Percentiles rank a stretch among this genome's conserved stretches.
These are phyloP conservation scores for Chrysochromulina parva DNA, from an alignment of 78 protist genomes.

Conservation along the genomic window DNA sequence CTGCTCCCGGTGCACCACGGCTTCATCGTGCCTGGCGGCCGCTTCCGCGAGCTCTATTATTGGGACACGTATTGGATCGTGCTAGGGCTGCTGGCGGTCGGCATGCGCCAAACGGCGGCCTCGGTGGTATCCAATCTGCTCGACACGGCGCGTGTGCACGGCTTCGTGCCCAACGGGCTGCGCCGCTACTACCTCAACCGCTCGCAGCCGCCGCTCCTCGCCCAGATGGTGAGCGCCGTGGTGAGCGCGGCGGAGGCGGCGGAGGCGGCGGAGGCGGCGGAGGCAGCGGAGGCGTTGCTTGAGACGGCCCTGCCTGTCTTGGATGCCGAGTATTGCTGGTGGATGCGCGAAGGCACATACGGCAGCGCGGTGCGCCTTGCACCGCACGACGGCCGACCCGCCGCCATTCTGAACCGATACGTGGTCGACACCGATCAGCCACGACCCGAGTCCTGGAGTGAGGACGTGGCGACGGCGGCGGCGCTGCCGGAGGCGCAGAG, in stretches of 20 bases:
- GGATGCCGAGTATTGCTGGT: conserved; percentile 63
- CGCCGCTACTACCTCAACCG: conserved; percentile 67
- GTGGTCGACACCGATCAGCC: neutral
- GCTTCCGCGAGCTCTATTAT: conserved; percentile 40
- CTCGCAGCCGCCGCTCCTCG: conserved; percentile 76
- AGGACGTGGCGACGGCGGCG: conserved; percentile 31
- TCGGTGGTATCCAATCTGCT: conserved; percentile 3
- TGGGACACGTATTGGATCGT: conserved; percentile 47
- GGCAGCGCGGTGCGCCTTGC: no score
- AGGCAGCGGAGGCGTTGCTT: neutral
- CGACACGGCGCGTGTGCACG: neutral
- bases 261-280: neutral
- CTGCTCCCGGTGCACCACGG: neutral
- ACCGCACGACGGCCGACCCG: no score
- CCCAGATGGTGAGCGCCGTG: conserved; percentile 57
- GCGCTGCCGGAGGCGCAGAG: neutral
- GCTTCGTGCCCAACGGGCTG: conserved; percentile 82
- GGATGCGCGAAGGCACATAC: conserved; percentile 30
- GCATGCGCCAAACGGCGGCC: conserved; percentile 19
- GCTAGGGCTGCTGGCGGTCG: conserved; percentile 4
- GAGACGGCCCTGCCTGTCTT: conserved; percentile 42
- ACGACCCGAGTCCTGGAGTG: conserved; percentile 60
- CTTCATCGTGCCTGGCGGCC: conserved; percentile 43
- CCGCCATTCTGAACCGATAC: conserved; percentile 44
- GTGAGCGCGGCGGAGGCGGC: neutral